Evolutionary conservation across 305 asterid species (phyloP).

Genomic region (Fraxinus velutina): DNA sequence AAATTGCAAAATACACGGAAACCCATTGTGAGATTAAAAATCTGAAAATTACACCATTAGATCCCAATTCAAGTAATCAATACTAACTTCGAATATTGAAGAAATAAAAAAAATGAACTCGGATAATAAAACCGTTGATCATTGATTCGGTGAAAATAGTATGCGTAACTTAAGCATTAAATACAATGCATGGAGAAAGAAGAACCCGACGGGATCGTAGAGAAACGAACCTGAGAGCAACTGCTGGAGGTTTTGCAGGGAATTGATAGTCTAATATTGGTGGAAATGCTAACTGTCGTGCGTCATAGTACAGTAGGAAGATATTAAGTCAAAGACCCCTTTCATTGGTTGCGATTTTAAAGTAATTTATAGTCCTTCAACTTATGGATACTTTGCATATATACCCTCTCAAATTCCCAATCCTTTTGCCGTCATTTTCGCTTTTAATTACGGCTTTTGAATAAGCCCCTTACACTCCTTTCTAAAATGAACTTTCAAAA

Average conservation of each 20-base stretch:
- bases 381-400: background rate
- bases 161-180: background rate
- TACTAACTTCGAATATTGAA: background rate
- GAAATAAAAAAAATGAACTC: background rate
- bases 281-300: background rate
- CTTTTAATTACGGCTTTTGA: background rate
- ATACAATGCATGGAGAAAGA: background rate
- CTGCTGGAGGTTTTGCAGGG: constrained; percentile 20
- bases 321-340: constrained; percentile 15
- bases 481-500: background rate
- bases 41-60: background rate
- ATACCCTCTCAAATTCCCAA: background rate
- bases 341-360: background rate
- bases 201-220: constrained; percentile 5
- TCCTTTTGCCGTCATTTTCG: background rate
- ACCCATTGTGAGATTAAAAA: constrained; percentile 21
- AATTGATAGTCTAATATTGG: constrained; percentile 21
- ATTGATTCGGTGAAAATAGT: background rate
- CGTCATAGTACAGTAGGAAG: background rate
- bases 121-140: constrained; percentile 4
- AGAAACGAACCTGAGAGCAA: constrained; percentile 20
- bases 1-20: background rate
- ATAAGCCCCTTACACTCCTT: background rate
- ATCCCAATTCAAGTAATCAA: constrained; percentile 17
- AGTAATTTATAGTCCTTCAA: constrained; percentile 7